Conservation (phyloP, 768 basidiomycete species). For the Collybia nuda region DNA sequence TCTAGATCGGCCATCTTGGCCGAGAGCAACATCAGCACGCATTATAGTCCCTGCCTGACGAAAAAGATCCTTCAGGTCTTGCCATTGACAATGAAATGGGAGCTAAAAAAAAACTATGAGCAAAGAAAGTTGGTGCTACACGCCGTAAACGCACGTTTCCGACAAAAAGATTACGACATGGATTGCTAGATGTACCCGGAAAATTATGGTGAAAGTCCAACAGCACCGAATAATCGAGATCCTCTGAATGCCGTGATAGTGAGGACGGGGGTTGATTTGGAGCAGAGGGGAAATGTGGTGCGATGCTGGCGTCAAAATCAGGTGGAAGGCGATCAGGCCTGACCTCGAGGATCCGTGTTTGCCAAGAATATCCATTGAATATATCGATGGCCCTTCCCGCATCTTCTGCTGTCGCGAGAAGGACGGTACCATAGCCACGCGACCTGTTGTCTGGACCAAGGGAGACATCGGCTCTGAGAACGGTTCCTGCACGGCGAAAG, state of each 20-base stretch:
- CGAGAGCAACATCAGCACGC: conserved; percentile 88
- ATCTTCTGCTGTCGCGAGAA: conserved; percentile 92
- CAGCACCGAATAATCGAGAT: conserved; percentile 18
- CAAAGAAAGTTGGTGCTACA: not conserved
- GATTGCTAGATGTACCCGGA: conserved; percentile 18
- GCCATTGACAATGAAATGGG: conserved; percentile 96
- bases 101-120: conserved; percentile 46
- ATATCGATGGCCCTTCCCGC: conserved; percentile 93
- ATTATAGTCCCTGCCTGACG: conserved; percentile 87
- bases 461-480: conserved; percentile 76
- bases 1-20: conserved; percentile 83
- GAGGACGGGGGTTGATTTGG: not conserved
- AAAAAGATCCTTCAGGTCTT: conserved; percentile 96
- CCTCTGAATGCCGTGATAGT: conserved; percentile 4
- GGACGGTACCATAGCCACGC: conserved; percentile 91
- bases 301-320: conserved; percentile 47
- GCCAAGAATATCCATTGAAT: conserved; percentile 98
- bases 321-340: conserved; percentile 80
- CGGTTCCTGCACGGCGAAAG: conserved; percentile 91
- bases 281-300: conserved; percentile 12
- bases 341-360: conserved; percentile 89
- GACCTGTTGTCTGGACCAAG: conserved; percentile 89
- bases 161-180: conserved; percentile 72
- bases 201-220: conserved; percentile 26
- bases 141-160: conserved; percentile 68